These are phyloP conservation scores for Cyclotella distinguenda DNA, from an alignment of 108 stramenopile genomes.

Conservation along the genomic window DNA sequence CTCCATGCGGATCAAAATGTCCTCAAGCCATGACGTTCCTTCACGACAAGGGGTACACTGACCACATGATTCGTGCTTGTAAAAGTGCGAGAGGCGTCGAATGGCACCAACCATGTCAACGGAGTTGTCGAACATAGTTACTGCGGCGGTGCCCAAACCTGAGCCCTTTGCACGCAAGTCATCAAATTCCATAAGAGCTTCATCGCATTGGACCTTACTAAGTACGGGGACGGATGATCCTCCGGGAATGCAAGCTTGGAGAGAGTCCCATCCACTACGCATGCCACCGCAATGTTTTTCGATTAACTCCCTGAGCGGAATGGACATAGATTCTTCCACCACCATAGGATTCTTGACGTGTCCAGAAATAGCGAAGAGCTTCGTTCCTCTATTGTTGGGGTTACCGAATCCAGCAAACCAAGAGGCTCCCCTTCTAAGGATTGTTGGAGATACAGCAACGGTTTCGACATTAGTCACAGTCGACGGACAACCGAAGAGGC, in stretches of 20 bases:
- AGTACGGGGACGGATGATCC: constrained; percentile 99
- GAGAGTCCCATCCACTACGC: constrained; percentile 97
- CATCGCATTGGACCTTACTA: constrained; percentile 94
- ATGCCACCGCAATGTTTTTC: constrained; percentile 99
- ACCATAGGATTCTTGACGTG: constrained; percentile 99
- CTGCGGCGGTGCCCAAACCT: constrained; percentile 98
- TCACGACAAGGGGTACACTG: constrained; percentile 99
- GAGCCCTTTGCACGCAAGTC: constrained; percentile 92
- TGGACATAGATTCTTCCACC: constrained; percentile 99
- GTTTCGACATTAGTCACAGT: constrained; percentile 99
- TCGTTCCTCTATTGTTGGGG: constrained; percentile 96
- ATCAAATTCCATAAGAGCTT: constrained; percentile 99
- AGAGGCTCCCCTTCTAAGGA: constrained; percentile 93
- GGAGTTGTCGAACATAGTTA: constrained; percentile 98
- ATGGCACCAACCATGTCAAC: constrained; percentile 99
- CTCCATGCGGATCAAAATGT: constrained; percentile 93
- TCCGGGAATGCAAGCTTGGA: constrained; percentile 99
- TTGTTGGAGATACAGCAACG: constrained; percentile 97
- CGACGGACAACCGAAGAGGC: constrained; percentile 98
- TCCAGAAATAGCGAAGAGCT: constrained; percentile 98
- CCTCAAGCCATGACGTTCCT: constrained; percentile 93
- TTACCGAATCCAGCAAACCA: constrained; percentile 99
- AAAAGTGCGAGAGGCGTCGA: constrained; percentile 98
- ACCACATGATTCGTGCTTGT: constrained; percentile 99
- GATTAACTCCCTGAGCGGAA: constrained; percentile 96